Conservation (phyloP, 2,329 filamentous ascomycete species). For the Sporothrix schenckii region DNA sequence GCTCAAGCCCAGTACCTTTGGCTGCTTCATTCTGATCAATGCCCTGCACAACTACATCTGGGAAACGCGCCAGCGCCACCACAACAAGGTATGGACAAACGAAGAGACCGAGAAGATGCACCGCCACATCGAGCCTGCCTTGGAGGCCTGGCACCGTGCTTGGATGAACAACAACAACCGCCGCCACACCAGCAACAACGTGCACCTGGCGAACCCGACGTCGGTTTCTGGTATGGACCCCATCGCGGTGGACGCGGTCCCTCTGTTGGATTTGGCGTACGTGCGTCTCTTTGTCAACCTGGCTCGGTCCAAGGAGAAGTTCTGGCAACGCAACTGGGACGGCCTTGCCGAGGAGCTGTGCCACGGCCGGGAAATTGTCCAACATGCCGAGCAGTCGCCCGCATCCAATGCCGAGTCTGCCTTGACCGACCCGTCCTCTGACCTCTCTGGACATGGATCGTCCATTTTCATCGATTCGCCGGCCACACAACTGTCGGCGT, state of each 20-base stretch:
- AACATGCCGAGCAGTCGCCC: conserved; percentile 69
- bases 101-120: conserved; percentile 97
- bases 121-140: conserved; percentile 86
- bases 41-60: conserved; percentile 97
- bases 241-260: conserved; percentile 86
- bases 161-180: conserved; percentile 90
- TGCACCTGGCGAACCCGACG: neutral
- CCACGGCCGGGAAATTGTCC: conserved; percentile 72
- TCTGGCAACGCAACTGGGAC: conserved; percentile 93
- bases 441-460: conserved; percentile 42
- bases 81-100: conserved; percentile 84
- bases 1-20: conserved; percentile 84
- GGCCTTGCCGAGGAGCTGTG: conserved; percentile 87
- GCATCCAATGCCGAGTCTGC: conserved; percentile 52
- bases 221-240: conserved; percentile 74
- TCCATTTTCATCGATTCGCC: conserved; percentile 57
- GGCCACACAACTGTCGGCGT: conserved; percentile 55
- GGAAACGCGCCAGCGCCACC: conserved; percentile 90
- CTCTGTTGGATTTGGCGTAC: conserved; percentile 87
- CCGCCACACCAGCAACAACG: conserved; percentile 72
- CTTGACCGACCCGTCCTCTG: conserved; percentile 51
- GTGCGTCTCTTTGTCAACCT: conserved; percentile 91
- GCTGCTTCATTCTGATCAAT: conserved; percentile 88
- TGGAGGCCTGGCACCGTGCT: conserved; percentile 91
- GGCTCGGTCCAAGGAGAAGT: conserved; percentile 86